Evolutionary conservation across 371 early-diverging fungal genomes (phyloP), one percentile per base, ranked within the genome.

Genomic region (Mortierella sp.): DNA sequence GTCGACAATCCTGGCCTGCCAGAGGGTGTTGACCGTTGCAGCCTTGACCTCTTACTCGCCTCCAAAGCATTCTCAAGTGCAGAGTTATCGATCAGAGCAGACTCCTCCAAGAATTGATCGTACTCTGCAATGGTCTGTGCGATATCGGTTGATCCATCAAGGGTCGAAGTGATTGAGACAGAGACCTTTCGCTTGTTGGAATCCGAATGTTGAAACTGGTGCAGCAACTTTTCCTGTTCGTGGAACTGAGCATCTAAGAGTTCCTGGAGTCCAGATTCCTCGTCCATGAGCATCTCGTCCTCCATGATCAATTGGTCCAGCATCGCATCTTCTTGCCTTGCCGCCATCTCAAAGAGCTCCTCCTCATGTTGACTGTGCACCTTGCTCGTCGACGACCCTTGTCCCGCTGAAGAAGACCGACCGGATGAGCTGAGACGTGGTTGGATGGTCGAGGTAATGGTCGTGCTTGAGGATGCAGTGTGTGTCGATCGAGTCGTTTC

Each of bases 281-380:
- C 83, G 3, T 71, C 64, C 64, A 50, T 50, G 48, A 80, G 58
- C 31, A 26, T 71, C 26, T 70, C 68, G 19, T 80, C 80, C 31
- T 80, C 73, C 39, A 55, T 26, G 52, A 72, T 76, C 63, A 76
- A 31, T 41, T 80, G 77, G 0, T 76, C 74, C 58, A 80, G 52
- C 73, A 73, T 63, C 8, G 81, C 77, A 66, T 80, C 82, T 22
- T 68, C 65, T 10, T 82, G 83, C 22, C 83, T 66, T 4, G 74
- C 83, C 4, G 83, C 65, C 83, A 82, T 82, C 63, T 82, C 83
- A 68, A 77, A 55, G 1, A 82, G 68, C 24, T 82, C 83, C 37
- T 82, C 83, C 48, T 80, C 77, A 4, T 71, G 22, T 47, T 78
- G 83, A 29, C 69, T 82, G 3, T 69, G 69, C 3, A 43, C 73